Base-by-base conservation (phyloP, 768 basidiomycete species). In the Coprinopsis marcescibilis region DNA sequence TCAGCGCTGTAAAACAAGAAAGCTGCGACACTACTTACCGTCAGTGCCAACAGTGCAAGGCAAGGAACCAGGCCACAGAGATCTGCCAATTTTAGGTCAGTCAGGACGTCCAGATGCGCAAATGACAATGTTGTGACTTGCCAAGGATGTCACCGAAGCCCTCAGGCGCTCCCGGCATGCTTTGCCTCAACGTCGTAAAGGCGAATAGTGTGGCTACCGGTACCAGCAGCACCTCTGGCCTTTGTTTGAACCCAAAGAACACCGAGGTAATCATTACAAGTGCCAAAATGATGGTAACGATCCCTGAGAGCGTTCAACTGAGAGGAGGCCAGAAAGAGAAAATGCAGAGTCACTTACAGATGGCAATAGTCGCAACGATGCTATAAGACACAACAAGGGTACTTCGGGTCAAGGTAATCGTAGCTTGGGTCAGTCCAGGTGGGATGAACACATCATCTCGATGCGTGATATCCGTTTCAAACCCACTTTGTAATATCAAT, bases 151-250 rank as follows among this genome's bases (percentile, higher is more conserved):
- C 57, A 58, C 59, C 57, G 29, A 60, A 60, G 17, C 57, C 57
- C 3, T 44, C 43, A 4, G 57, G 57, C 4, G 57, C 57, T 15
- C 57, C 57, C 1, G 59, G 57, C 57, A 60, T 60, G 20, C 56
- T 59, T 24, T 55, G 53, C 13, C 57, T 43, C 20, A 60, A 42
- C 27, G 55, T 52, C 0, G 60, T 58, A 27, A 61, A 61, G 7
- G 60, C 58, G 25, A 61, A 59, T 1, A 61, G 46, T 3, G 60
- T 61, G 2, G 57, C 58, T n/a, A 61, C 60, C 6, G 58, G 60
- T n/a, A 59, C 54, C n/a, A 59, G 46, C 33, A 60, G 35, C 1
- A 61, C 52, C 21, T 61, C 58, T 11, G 54, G 48, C 2, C 49
- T 52, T 40, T 60, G 57, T 23, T 55, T 52, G 36, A 57, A 61